Percentiles rank a stretch among this genome's conserved stretches.
phyloP scores from a whole-genome alignment of 2,329 filamentous ascomycete genomes.

The Aureobasidium sp. region DNA sequence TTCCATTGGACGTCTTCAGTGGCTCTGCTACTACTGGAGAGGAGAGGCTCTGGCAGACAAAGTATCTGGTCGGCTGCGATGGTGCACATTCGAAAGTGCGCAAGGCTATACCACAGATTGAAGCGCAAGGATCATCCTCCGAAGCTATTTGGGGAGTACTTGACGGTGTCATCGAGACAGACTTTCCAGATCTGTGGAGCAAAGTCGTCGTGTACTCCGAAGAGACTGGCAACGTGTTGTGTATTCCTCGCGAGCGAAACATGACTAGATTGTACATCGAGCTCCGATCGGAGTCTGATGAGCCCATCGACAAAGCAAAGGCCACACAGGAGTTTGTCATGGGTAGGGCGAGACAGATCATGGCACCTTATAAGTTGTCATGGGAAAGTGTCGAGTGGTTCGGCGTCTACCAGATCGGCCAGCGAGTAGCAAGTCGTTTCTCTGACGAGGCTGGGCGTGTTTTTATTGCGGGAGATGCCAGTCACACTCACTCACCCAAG shows the following conservation, averaged over 20 bases:
- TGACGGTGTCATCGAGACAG: slow-evolving; percentile 62
- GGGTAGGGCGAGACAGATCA: slow-evolving; percentile 49
- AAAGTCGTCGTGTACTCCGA: slow-evolving; percentile 65
- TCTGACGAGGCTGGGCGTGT: slow-evolving; percentile 35
- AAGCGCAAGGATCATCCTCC: slow-evolving; percentile 41
- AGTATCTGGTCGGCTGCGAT: slow-evolving; percentile 66
- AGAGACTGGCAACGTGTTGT: slow-evolving; percentile 61
- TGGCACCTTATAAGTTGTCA: slow-evolving; percentile 39
- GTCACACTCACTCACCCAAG: slow-evolving; percentile 32
- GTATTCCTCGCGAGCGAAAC: slow-evolving; percentile 65
- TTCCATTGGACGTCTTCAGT: slow-evolving; percentile 38
- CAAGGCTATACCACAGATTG: slow-evolving; percentile 51
- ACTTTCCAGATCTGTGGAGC: slow-evolving; percentile 70
- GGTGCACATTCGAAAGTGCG: slow-evolving; percentile 66
- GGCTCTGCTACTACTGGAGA: slow-evolving; percentile 32
- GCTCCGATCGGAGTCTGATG: slow-evolving; percentile 32
- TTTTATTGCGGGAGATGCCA: slow-evolving; percentile 45
- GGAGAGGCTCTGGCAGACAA: slow-evolving; percentile 44
- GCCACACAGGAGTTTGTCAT: slow-evolving; percentile 62
- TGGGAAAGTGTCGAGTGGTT: slow-evolving; percentile 47
- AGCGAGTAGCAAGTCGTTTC: slow-evolving; percentile 42
- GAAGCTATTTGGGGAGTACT: slow-evolving; percentile 65
- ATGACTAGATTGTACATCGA: slow-evolving; percentile 58
- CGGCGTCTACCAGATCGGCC: slow-evolving; percentile 45
- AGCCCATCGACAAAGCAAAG: slow-evolving; percentile 27